Evolutionary conservation across 306 rosid species (phyloP), one percentile per base, ranked within the genome.

Genomic region (Rosa persica): DNA sequence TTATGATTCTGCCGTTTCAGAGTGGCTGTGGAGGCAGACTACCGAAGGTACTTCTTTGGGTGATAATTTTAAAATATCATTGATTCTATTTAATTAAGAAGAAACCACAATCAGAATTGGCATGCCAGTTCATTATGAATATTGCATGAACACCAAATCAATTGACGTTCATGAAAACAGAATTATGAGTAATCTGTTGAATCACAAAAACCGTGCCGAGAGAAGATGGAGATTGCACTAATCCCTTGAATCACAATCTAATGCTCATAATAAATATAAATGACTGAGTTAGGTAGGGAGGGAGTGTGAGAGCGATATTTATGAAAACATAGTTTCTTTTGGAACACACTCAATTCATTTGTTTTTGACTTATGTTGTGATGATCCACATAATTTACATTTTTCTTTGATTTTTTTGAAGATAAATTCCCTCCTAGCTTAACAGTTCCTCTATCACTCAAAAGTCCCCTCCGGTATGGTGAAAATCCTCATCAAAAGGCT

Each of bases 1-100:
- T 42, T 92, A 95, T 82, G 98, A 95, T 73, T 89, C 98, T 80
- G 97, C 98, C 5, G 93, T 95, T 62, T 87, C 98, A 39, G 97
- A 95, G 90, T 92, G 98, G 98, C 74, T 95, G 54, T 95, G 98
- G 98, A 91, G 91, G 89, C 97, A 95, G 79, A 88, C 89, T 67
- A 84, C 38, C 15, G 93, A 88, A 84, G 97, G 96, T 91, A 86
- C n/a, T 76, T 62, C 16, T 54, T 57, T 61, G 61, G 17, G 23
- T 47, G 39, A 52, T 23, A n/a, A 2, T 42, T 54, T 54, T 15
- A 49, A 54, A 13, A 3, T 40, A 8, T 7, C 13, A 1, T 39
- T 38, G n/a, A 16, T 60, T 30, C 42, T 25, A 15, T 19, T 16
- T 73, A 11, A n/a, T 22, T 39, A 55, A 12, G 67, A 39, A 55